Conservation (phyloP, 129 eudicot genomes). For the Pulicaria dysenterica region DNA sequence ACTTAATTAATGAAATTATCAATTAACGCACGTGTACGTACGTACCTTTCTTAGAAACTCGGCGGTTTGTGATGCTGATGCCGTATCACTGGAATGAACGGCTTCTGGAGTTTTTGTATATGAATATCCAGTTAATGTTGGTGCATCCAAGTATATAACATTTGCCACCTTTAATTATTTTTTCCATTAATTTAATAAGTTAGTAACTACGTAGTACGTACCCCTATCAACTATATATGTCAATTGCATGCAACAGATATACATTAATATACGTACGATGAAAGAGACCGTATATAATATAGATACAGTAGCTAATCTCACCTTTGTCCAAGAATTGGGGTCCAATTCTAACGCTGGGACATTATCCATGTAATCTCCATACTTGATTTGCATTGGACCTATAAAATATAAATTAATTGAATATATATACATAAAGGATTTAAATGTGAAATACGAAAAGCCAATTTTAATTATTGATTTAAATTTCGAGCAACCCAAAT, state of each 20-base stretch:
- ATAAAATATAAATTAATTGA: neutral
- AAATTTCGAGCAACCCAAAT: too few relatives aligned
- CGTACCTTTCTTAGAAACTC: slow-evolving; percentile 39
- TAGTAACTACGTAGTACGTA: too few relatives aligned
- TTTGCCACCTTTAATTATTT: slow-evolving; percentile 36
- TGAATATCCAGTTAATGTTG: slow-evolving; percentile 40
- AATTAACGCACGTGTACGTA: neutral
- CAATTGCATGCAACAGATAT: neutral
- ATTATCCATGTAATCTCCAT: slow-evolving; percentile 7
- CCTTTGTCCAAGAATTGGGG: slow-evolving; percentile 38
- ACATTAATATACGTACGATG: neutral
- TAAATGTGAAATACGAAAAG: neutral
- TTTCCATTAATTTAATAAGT: too few relatives aligned
- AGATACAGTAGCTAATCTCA: too few relatives aligned
- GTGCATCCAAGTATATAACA: slow-evolving; percentile 43
- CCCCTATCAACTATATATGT: neutral
- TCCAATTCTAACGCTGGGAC: slow-evolving; percentile 26
- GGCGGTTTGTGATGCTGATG: slow-evolving; percentile 32
- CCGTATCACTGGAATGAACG: slow-evolving; percentile 27
- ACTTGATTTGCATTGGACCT: slow-evolving; percentile 25
- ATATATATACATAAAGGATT: neutral
- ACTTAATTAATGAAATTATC: neutral
- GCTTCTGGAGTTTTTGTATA: slow-evolving; percentile 30
- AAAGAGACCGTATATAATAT: neutral
- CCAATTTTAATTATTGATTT: neutral